phyloP scores from a whole-genome alignment of 495 filamentous ascomycete genomes.

The Xylaria longipes region DNA sequence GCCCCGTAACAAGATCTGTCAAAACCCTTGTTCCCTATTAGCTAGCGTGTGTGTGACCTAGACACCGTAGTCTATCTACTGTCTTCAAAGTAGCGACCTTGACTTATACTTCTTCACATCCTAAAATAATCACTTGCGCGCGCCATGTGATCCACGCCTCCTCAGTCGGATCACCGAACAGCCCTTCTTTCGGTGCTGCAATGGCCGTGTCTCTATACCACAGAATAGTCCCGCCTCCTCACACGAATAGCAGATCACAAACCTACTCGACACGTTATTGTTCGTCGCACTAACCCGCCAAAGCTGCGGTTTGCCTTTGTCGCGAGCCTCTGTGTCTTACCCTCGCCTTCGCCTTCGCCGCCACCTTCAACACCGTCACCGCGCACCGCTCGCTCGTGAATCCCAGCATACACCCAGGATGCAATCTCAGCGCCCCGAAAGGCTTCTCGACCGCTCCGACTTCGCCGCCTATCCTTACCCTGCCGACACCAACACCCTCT shows the following conservation, averaged over 20 bases:
- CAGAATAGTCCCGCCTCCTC: not conserved
- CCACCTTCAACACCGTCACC: not conserved
- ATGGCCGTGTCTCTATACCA: conserved; percentile 19
- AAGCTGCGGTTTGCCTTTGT: not conserved
- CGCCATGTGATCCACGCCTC: conserved; percentile 16
- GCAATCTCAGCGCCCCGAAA: conserved; percentile 36
- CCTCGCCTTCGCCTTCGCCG: not conserved
- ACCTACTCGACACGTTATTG: not conserved
- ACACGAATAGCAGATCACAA: not conserved
- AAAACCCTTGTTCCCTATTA: not conserved
- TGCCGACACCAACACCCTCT: conserved; percentile 25
- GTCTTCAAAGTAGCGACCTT: not conserved
- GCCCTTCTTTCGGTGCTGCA: conserved; percentile 4
- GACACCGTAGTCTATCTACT: not conserved
- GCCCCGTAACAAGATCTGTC: not conserved
- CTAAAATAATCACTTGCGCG: not conserved
- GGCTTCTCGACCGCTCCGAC: conserved; percentile 31
- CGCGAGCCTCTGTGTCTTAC: not conserved
- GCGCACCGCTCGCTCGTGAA: not conserved
- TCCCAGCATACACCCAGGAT: conserved; percentile 29
- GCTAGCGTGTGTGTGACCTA: not conserved
- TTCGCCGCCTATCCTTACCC: conserved; percentile 31
- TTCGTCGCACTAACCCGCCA: not conserved
- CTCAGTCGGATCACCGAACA: not conserved
- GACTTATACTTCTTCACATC: not conserved